These are phyloP conservation scores for Ogataea ramenticola DNA, from an alignment of 805 yeast species.

Conservation along the genomic window DNA sequence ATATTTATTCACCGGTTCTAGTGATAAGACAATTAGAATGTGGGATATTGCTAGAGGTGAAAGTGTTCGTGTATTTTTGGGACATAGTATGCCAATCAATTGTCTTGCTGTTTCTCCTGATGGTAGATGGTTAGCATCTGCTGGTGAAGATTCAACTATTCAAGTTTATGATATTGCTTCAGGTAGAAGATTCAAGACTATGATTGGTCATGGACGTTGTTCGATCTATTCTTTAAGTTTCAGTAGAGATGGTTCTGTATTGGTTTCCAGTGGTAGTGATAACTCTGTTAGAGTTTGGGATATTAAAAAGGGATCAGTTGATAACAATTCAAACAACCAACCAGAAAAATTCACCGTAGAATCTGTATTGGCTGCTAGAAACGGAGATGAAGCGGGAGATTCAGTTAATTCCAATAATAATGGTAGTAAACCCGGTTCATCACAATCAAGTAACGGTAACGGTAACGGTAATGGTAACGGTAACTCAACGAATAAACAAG, in stretches of 20 bases:
- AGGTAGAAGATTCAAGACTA: conserved; percentile 78
- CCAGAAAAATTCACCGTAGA: conserved; percentile 46
- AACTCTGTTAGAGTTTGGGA: conserved; percentile 95
- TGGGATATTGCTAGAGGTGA: conserved; percentile 93
- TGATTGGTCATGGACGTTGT: conserved; percentile 92
- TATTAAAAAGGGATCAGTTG: conserved; percentile 75
- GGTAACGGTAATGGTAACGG: conserved; percentile 3
- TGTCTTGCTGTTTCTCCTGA: conserved; percentile 89
- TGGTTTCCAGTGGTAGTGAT: conserved; percentile 91
- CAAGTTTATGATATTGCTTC: conserved; percentile 92
- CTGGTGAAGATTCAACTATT: conserved; percentile 86
- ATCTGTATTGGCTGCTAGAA: conserved; percentile 27
- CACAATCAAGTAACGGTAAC: neutral
- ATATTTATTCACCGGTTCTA: conserved; percentile 89
- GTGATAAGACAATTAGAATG: conserved; percentile 94
- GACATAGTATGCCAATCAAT: conserved; percentile 86
- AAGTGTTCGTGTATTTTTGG: conserved; percentile 85
- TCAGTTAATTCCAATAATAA: too few species aligned
- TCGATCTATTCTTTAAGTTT: conserved; percentile 81
- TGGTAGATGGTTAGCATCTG: conserved; percentile 94
- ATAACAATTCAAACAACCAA: conserved; percentile 63
- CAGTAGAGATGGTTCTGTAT: conserved; percentile 79
- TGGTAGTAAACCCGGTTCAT: neutral
- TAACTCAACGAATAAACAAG: conserved; percentile 22
- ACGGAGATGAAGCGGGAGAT: conserved; percentile 9